Conservation (phyloP, 306 rosid genomes). For the Acacia crassicarpa region DNA sequence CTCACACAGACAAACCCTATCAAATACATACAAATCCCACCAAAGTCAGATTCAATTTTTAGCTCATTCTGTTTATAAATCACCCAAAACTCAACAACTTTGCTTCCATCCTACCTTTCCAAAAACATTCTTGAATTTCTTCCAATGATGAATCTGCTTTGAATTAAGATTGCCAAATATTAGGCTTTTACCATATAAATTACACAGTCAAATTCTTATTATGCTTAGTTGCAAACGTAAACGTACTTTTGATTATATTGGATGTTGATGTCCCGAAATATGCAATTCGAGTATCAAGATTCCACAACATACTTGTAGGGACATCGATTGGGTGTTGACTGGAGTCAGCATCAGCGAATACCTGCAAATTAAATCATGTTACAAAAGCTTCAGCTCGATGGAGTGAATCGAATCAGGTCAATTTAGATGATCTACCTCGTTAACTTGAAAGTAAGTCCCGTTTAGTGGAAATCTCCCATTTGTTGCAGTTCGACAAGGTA, state of each 20-base stretch:
- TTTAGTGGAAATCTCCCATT: conserved; percentile 63
- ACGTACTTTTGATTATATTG: conserved; percentile 57
- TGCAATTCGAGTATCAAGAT: conserved; percentile 13
- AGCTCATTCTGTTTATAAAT: not conserved
- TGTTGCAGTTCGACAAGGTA: conserved; percentile 73
- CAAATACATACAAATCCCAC: not conserved
- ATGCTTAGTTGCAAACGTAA: conserved; percentile 24
- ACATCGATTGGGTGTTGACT: conserved; percentile 54
- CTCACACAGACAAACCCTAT: conserved; percentile 60
- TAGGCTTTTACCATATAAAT: not conserved
- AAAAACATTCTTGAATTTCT: conserved; percentile 34
- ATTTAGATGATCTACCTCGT: conserved; percentile 51
- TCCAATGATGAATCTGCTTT: conserved; percentile 34
- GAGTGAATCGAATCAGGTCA: not conserved
- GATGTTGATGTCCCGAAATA: conserved; percentile 58
- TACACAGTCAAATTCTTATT: not conserved
- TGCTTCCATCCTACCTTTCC: conserved; percentile 37
- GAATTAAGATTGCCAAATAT: not conserved
- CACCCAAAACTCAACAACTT: not conserved
- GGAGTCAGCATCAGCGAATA: conserved; percentile 59
- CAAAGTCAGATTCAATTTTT: not conserved
- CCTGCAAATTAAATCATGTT: conserved; percentile 30
- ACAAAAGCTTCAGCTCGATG: not conserved
- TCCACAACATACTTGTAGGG: conserved; percentile 52
- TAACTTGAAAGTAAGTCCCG: conserved; percentile 83